Base-by-base conservation (phyloP, 495 filamentous ascomycete genomes). In the Daldinia loculata region DNA sequence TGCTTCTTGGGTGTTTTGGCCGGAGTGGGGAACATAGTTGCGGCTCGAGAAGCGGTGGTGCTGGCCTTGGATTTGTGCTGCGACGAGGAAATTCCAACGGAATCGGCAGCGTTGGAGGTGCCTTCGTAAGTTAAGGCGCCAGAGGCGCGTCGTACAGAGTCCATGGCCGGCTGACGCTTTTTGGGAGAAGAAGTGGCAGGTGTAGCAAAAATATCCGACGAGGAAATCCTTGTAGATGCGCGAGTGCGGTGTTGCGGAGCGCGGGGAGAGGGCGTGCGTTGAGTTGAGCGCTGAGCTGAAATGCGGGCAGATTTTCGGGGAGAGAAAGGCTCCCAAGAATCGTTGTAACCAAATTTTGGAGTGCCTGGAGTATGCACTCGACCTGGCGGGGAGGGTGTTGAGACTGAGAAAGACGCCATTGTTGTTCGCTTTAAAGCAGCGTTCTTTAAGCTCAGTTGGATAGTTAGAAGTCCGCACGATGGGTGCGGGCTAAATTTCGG, bases 1-100 rank as follows among this genome's bases (percentile, higher is more conserved):
- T 90, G 88, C 80, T 91, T 92, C 59, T 87, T 87, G 0, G 95
- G 95, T 2, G 95, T 97, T 80, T 97, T 99, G 55, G 88, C 88
- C 11, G 95, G 95, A 11, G 95, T 98, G 4, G 93, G 94, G 55
- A 98, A 85, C 83, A 92, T 92, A 17, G 81, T 81, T 9, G 80
- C 64, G 36, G 26, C 26, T 52, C 62, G 43, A 43, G 72, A 64
- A 43, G 66, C 5, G 65, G 74, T 4, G 0, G 55, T 4, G 69
- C 32, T 50, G n/a, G 50, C 19, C 27, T 64, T 68, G 22, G 58
- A n/a, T 64, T 80, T 79, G 9, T 66, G 57, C 8, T 74, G 67
- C 6, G 61, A 72, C 79, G 69, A 41, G 48, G n/a, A 50, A 55
- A 61, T 66, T 51, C 82, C 81, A 22, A 82, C 75, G 14, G 76